phyloP scores from a whole-genome alignment of 257 asterid genomes.

The Nicotiana noctiflora region DNA sequence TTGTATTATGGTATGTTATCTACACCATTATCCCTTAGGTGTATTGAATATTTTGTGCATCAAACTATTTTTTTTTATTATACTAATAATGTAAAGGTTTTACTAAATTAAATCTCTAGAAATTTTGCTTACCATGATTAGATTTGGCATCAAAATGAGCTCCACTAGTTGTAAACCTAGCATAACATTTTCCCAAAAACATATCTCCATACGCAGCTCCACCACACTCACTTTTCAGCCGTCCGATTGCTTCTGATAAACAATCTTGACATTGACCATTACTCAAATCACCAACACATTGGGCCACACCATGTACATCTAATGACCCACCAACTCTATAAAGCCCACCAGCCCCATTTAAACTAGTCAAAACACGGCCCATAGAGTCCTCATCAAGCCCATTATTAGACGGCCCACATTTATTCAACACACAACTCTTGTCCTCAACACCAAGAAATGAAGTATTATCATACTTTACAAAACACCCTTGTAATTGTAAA shows the following conservation, averaged over 20 bases:
- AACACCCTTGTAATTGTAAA: conserved; percentile 75
- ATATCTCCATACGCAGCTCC: conserved; percentile 78
- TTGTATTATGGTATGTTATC: no score
- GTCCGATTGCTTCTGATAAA: conserved; percentile 65
- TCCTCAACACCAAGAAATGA: conserved; percentile 77
- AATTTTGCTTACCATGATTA: conserved; percentile 38
- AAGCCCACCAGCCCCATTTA: conserved; percentile 63
- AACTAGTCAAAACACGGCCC: conserved; percentile 51
- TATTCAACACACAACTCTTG: conserved; percentile 65
- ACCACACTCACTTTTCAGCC: conserved; percentile 73
- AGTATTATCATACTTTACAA: conserved; percentile 69
- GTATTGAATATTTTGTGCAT: no score
- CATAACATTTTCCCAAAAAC: conserved; percentile 87
- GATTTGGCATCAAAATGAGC: conserved; percentile 38
- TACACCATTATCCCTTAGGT: no score
- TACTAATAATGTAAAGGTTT: no score
- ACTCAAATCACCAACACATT: conserved; percentile 89
- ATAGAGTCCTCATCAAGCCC: conserved; percentile 36
- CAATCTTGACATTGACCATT: conserved; percentile 83
- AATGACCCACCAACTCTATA: conserved; percentile 65
- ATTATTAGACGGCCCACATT: conserved; percentile 73
- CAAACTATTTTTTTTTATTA: no score
- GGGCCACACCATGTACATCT: conserved; percentile 82
- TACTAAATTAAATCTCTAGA: no score
- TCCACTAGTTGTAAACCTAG: conserved; percentile 66